Percentiles rank a stretch among this genome's conserved stretches.
Conservation (phyloP, 257 asterid species). For the Craterostigma plantagineum region DNA sequence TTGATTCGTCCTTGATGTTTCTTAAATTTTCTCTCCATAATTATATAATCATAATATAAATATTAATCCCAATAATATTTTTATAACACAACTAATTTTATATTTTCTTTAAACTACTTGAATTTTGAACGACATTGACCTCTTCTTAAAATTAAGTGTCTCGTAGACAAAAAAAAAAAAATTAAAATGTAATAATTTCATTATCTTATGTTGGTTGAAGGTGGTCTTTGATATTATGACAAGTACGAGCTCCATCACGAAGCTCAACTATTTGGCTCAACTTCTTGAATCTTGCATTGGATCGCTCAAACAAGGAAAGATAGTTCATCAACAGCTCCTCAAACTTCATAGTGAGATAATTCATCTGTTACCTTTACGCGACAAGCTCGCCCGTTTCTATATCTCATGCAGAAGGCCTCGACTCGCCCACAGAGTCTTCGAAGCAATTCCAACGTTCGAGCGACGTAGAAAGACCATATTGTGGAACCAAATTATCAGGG, state of each 20-base stretch:
- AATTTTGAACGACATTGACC: no score
- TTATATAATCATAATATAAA: no score
- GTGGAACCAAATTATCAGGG: conserved; percentile 66
- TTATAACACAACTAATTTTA: no score
- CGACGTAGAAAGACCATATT: conserved; percentile 34
- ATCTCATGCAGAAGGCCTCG: conserved; percentile 48
- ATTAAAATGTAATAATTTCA: no score
- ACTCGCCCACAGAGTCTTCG: conserved; percentile 43
- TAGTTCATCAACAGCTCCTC: conserved; percentile 44
- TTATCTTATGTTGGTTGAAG: no score
- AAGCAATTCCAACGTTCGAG: conserved; percentile 22
- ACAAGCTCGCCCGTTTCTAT: conserved; percentile 49
- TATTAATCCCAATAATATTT: no score
- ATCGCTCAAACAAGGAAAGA: conserved; percentile 35
- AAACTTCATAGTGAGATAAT: conserved; percentile 15
- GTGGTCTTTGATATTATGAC: conserved; percentile 1
- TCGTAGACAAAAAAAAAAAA: no score
- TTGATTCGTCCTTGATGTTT: no score
- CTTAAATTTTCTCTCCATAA: no score
- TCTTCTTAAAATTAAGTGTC: no score
- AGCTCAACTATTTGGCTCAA: conserved; percentile 12
- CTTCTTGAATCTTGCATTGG: conserved; percentile 21
- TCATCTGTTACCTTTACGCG: conserved; percentile 14
- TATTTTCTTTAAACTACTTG: no score
- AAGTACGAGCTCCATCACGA: conserved; percentile 5